phyloP scores from a whole-genome alignment of 768 basidiomycete genomes.

The Trametes meyenii region DNA sequence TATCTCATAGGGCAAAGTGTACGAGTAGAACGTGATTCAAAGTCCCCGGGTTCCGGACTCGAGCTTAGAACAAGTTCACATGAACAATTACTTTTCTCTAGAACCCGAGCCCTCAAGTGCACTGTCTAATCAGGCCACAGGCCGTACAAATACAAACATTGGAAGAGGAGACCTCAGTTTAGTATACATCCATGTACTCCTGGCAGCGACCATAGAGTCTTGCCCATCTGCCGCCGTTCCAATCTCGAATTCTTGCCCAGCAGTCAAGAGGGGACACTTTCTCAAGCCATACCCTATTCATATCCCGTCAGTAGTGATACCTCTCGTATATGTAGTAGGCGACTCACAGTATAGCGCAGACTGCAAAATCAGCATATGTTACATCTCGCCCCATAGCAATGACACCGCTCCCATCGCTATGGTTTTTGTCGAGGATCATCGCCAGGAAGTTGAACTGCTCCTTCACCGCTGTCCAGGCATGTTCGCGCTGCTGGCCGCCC shows the following conservation, averaged over 20 bases:
- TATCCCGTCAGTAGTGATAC: not conserved
- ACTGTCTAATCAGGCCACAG: not conserved
- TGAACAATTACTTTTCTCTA: too few relatives aligned
- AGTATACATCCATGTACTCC: conserved; percentile 66
- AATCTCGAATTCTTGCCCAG: conserved; percentile 67
- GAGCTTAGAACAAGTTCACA: too few relatives aligned
- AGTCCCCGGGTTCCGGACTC: too few relatives aligned
- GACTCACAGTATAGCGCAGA: conserved; percentile 60
- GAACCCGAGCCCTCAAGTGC: too few relatives aligned
- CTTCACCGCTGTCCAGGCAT: conserved; percentile 64
- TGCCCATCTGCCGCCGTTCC: conserved; percentile 72
- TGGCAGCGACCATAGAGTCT: conserved; percentile 63
- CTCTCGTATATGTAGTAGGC: not conserved
- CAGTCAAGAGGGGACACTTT: conserved; percentile 73
- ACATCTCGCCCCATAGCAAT: conserved; percentile 68
- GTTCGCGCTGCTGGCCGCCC: conserved; percentile 55
- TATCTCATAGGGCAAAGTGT: too few relatives aligned
- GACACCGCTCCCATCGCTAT: conserved; percentile 61
- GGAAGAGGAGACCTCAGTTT: too few relatives aligned
- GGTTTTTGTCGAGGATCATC: conserved; percentile 68
- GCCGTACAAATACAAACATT: not conserved
- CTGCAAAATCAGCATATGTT: conserved; percentile 73
- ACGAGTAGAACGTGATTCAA: too few relatives aligned
- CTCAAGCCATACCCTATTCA: conserved; percentile 63
- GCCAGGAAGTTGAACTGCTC: conserved; percentile 71